Base-by-base conservation (phyloP, 2,329 filamentous ascomycete genomes). In the Curvularia lunata region DNA sequence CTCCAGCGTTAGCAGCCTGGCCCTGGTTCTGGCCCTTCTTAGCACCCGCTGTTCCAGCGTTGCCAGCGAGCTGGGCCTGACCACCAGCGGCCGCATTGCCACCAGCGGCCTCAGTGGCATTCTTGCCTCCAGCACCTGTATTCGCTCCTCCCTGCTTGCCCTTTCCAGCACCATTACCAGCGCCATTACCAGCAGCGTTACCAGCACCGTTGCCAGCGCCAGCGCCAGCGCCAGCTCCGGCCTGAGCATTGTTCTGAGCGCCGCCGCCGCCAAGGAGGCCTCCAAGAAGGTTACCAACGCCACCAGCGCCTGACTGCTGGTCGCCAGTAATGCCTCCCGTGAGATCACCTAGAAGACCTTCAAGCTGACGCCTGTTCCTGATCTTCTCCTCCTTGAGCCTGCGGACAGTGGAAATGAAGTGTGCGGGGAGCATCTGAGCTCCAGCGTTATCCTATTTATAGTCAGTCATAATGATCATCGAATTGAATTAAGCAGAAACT, bases 361-460 rank as follows among this genome's bases (percentile, higher is more conserved):
- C 69, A 30, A 71, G 66, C 53, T 72, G 66, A 6, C 71, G 65
- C 65, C 69, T 73, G 19, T 57, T 63, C 37, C 51, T 54, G 12
- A 63, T 27, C 55, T 70, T 69, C 55, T 72, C 69, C 41, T 51
- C 37, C 3, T 62, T 61, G 4, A 70, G 61, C 41, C 63, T 53
- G 18, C 67, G 67, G 21, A 70, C 55, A 1, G 65, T 62, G 23
- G 63, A 54, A 27, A 68, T 58, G 37, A 66, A 70, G 47, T 70
- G 67, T 25, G 69, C 64, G 3, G 71, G 68, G 52, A 72, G 57
- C 43, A 62, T 68, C 18, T 58, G 48, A 25, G 59, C 58, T 32
- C 51, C 54, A 23, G 60, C 63, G 12, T 65, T 65, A 48, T 72
- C 59, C 64, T 54, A 51, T 41, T 45, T 27, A 25, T 48, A 1